phyloP scores from a whole-genome alignment of 148 eudicot genomes.

The Chenopodium quinoa region DNA sequence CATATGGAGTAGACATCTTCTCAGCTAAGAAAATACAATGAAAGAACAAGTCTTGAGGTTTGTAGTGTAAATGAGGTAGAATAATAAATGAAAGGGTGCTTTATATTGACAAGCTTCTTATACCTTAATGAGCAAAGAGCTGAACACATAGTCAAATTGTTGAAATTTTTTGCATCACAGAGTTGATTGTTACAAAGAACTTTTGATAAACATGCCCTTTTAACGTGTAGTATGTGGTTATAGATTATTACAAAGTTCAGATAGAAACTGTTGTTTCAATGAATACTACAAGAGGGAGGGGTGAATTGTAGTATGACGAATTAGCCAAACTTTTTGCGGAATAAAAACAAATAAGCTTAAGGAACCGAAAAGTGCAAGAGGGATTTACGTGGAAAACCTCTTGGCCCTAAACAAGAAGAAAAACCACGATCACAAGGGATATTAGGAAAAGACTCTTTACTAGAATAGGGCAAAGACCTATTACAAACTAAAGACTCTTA shows the following conservation, averaged over 20 bases:
- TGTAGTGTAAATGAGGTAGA: not conserved
- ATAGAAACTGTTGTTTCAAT: not conserved
- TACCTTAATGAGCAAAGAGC: not conserved
- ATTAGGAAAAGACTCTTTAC: too few relatives aligned
- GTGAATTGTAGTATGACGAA: too few relatives aligned
- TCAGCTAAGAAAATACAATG: not conserved
- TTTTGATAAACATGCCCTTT: not conserved
- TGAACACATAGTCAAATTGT: not conserved
- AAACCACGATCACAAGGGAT: too few relatives aligned
- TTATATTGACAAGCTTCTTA: not conserved
- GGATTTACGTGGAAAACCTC: too few relatives aligned
- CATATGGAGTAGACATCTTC: not conserved
- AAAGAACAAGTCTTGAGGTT: not conserved
- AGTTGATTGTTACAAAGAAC: not conserved
- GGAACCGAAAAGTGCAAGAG: too few relatives aligned
- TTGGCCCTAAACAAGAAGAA: too few relatives aligned
- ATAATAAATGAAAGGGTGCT: not conserved
- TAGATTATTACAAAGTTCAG: not conserved
- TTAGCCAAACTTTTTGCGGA: too few relatives aligned
- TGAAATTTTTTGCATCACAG: not conserved
- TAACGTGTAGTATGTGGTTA: not conserved
- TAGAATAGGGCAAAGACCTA: too few relatives aligned
- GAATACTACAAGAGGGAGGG: too few relatives aligned
- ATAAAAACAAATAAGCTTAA: too few relatives aligned
- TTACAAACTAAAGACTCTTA: too few relatives aligned